phyloP scores from a whole-genome alignment of 805 yeast genomes.

The Saturnispora saitoi region DNA sequence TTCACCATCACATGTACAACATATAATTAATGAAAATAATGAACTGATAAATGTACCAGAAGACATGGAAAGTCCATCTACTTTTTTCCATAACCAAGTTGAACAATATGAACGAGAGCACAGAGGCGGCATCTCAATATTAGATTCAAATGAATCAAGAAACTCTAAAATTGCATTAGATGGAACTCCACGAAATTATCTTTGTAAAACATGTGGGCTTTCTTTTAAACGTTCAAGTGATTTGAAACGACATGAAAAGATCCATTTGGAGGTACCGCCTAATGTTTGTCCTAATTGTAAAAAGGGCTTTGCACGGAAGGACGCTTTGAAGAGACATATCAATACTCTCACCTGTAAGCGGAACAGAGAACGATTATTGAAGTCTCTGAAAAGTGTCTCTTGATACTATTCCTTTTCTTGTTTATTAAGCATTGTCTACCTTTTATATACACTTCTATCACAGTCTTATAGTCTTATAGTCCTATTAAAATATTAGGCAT shows the following conservation, averaged over 20 bases:
- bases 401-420: background rate
- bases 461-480: too few species aligned
- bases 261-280: slow-evolving; percentile 63
- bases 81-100: background rate
- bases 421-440: too few species aligned
- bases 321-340: slow-evolving; percentile 68
- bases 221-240: slow-evolving; percentile 62
- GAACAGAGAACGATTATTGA: slow-evolving; percentile 47
- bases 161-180: slow-evolving; percentile 7
- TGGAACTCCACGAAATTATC: slow-evolving; percentile 21
- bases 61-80: background rate
- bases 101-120: background rate
- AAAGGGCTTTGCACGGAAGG: slow-evolving; percentile 77
- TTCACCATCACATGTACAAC: background rate
- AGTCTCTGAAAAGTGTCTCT: slow-evolving; percentile 4
- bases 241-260: slow-evolving; percentile 66
- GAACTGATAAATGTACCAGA: background rate
- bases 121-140: background rate
- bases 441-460: too few species aligned
- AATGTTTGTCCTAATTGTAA: slow-evolving; percentile 70
- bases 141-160: background rate
- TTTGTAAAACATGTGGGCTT: slow-evolving; percentile 53
- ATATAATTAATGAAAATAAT: background rate
- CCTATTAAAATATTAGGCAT: too few species aligned
- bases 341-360: slow-evolving; percentile 70